These are phyloP conservation scores for Juglanconis oblonga DNA, from an alignment of 2,329 filamentous ascomycete genomes.

Conservation along the genomic window DNA sequence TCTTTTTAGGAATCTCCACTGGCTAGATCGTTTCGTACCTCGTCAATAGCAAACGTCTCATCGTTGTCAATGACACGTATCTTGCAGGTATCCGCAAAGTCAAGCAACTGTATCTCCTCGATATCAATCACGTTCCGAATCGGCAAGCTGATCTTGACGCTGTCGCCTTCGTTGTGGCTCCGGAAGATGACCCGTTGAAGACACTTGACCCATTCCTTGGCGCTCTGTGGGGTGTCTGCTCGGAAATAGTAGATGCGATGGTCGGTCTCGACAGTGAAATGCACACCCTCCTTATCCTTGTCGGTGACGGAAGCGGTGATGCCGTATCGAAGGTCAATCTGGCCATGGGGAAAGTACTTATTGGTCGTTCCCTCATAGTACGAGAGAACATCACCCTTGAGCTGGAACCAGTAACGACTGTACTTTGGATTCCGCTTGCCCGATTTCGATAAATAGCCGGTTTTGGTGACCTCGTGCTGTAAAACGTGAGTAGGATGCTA, in stretches of 20 bases:
- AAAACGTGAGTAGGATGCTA: slow-evolving; percentile 9
- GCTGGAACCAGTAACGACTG: slow-evolving; percentile 86
- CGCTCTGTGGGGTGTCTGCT: slow-evolving; percentile 82
- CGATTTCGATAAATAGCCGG: slow-evolving; percentile 83
- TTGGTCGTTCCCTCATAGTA: slow-evolving; percentile 85
- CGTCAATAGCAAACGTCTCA: slow-evolving; percentile 92
- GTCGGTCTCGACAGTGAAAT: slow-evolving; percentile 80
- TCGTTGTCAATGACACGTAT: slow-evolving; percentile 90
- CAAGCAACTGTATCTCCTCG: slow-evolving; percentile 85
- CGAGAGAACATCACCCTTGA: slow-evolving; percentile 88
- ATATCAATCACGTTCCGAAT: slow-evolving; percentile 88
- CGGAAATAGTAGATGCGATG: slow-evolving; percentile 82
- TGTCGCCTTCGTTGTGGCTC: slow-evolving; percentile 93
- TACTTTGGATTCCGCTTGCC: slow-evolving; percentile 86
- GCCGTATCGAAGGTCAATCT: slow-evolving; percentile 88
- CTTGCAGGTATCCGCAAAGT: slow-evolving; percentile 91
- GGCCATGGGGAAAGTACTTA: slow-evolving; percentile 86
- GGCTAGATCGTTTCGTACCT: slow-evolving; percentile 52
- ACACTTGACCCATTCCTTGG: slow-evolving; percentile 94
- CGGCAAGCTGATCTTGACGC: slow-evolving; percentile 91
- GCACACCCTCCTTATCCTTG: slow-evolving; percentile 71
- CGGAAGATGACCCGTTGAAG: slow-evolving; percentile 93
- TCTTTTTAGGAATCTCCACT: too few species aligned
- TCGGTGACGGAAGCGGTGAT: slow-evolving; percentile 80
- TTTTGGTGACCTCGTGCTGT: slow-evolving; percentile 73